These are phyloP conservation scores for Calonectria pauciramosa DNA, from an alignment of 2,329 filamentous ascomycete species.

Conservation along the genomic window DNA sequence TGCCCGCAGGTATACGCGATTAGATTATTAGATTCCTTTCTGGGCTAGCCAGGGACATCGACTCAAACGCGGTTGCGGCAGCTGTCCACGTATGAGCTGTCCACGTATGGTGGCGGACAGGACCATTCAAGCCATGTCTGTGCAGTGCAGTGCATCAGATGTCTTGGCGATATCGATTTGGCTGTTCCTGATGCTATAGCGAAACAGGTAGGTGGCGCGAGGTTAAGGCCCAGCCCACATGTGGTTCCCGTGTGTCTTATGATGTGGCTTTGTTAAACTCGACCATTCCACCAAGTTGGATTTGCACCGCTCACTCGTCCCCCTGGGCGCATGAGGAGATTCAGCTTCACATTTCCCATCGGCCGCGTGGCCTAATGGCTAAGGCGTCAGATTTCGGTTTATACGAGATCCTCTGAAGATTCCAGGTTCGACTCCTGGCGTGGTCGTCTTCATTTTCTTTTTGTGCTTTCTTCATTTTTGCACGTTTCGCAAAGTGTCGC, in stretches of 20 bases:
- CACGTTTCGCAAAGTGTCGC: too few relatives aligned
- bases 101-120: too few relatives aligned
- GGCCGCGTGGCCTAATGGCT: conserved; percentile 4
- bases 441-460: not conserved
- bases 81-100: too few relatives aligned
- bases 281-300: not conserved
- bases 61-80: too few relatives aligned
- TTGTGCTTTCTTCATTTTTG: not conserved
- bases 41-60: not conserved
- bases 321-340: not conserved
- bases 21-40: not conserved
- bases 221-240: not conserved
- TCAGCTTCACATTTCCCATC: not conserved
- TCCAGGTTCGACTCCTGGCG: conserved; percentile 6
- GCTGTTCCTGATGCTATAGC: not conserved
- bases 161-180: not conserved
- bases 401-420: conserved; percentile 2
- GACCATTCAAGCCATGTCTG: not conserved
- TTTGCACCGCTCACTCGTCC: not conserved
- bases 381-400: conserved; percentile 6
- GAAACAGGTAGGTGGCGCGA: not conserved
- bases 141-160: not conserved
- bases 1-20: not conserved
- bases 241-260: not conserved
- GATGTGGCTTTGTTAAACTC: not conserved